Conservation (phyloP, 805 yeast species). For the Wickerhamiella musiphila region DNA sequence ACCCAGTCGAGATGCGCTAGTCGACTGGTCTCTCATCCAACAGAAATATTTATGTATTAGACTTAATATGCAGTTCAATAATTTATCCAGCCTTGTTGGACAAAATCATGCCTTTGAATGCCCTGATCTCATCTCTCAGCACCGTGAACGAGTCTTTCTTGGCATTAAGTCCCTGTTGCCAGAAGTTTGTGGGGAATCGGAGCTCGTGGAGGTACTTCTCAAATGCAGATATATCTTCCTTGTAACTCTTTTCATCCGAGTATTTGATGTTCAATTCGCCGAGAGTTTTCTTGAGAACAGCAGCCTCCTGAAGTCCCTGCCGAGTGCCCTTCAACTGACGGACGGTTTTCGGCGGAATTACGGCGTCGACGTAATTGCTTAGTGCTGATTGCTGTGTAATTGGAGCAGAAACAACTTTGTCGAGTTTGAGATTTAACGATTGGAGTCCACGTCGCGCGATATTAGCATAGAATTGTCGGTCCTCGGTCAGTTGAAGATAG, state of each 20-base stretch:
- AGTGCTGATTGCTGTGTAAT: conserved; percentile 10
- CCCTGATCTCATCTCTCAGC: conserved; percentile 13
- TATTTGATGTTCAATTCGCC: background rate
- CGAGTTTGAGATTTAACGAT: conserved; percentile 14
- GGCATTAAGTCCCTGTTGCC: background rate
- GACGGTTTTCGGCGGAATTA: conserved; percentile 14
- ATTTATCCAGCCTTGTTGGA: conserved; percentile 2
- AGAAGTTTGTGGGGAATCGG: background rate
- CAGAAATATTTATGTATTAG: too few species aligned
- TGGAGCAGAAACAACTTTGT: conserved; percentile 8
- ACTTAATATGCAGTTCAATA: too few species aligned
- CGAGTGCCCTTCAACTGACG: background rate
- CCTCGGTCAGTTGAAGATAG: conserved; percentile 19
- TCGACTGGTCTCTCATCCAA: too few species aligned
- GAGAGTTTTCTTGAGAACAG: conserved; percentile 1
- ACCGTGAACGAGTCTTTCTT: conserved; percentile 3
- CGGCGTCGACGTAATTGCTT: conserved; percentile 15
- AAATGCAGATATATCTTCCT: background rate
- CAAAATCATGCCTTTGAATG: conserved; percentile 14
- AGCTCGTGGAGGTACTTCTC: conserved; percentile 5
- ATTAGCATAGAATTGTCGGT: conserved; percentile 18
- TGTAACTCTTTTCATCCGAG: conserved; percentile 1
- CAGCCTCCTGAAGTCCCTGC: conserved; percentile 3
- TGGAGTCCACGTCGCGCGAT: conserved; percentile 15
- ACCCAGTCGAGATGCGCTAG: too few species aligned